Conservation (phyloP, 108 stramenopile species). For the Skeletonema potamos region DNA sequence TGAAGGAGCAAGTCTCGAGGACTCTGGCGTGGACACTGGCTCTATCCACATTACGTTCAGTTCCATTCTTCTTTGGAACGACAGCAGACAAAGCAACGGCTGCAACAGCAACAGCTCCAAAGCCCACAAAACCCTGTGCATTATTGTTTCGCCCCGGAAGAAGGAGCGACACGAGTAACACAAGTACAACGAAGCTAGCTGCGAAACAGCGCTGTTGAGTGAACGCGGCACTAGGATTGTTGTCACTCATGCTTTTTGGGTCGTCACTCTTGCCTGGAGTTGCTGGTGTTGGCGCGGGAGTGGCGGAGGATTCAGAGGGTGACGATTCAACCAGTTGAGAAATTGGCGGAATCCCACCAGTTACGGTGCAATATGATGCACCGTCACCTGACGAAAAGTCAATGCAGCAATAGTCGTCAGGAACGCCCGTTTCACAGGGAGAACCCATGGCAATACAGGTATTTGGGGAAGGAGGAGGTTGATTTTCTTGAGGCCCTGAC, state of each 20-base stretch:
- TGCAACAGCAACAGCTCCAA: background rate
- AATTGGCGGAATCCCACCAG: background rate
- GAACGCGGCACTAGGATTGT: background rate
- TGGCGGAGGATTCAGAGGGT: too few relatives aligned
- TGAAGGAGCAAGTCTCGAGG: slow-evolving; percentile 32
- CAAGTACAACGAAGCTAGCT: background rate
- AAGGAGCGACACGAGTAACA: background rate
- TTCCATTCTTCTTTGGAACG: background rate
- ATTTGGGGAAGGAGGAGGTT: too few relatives aligned
- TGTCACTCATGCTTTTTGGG: background rate
- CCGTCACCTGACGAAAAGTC: too few relatives aligned
- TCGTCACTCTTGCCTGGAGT: background rate
- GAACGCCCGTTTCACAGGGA: too few relatives aligned
- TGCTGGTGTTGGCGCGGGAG: background rate
- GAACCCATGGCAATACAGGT: too few relatives aligned
- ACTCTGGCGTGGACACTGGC: background rate
- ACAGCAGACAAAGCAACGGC: background rate
- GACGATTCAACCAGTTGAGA: background rate
- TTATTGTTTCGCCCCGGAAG: background rate
- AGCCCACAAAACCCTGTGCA: background rate
- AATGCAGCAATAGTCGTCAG: too few relatives aligned
- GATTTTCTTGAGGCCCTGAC: background rate
- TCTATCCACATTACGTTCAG: background rate
- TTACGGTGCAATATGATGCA: too few relatives aligned
- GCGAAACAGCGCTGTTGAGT: slow-evolving; percentile 2